phyloP scores from a whole-genome alignment of 2,329 filamentous ascomycete species.

The Apiospora rasikravindrae region DNA sequence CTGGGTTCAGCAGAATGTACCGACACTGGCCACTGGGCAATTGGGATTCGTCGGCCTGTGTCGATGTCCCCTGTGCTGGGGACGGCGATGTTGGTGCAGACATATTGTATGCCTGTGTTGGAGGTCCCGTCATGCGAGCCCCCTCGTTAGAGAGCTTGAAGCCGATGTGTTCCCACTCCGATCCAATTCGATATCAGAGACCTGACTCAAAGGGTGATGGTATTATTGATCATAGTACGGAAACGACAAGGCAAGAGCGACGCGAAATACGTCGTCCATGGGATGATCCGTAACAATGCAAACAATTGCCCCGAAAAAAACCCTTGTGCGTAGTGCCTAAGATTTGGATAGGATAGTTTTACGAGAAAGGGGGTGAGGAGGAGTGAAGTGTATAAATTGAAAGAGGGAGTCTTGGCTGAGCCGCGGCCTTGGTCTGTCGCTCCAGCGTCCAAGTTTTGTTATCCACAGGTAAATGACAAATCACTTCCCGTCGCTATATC shows the following conservation, averaged over 20 bases:
- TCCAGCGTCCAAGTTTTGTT: background rate
- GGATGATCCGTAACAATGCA: slow-evolving; percentile 26
- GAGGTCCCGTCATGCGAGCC: background rate
- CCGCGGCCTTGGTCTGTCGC: background rate
- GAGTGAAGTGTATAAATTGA: background rate
- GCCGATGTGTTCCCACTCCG: background rate
- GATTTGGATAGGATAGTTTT: slow-evolving; percentile 25
- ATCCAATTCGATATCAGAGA: background rate
- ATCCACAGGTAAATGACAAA: slow-evolving; percentile 5
- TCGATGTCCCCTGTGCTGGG: slow-evolving; percentile 28
- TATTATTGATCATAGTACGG: slow-evolving; percentile 36
- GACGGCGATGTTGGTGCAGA: slow-evolving; percentile 36
- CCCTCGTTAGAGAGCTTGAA: background rate
- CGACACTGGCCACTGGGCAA: slow-evolving; percentile 64
- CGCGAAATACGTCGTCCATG: slow-evolving; percentile 38
- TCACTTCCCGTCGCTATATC: slow-evolving; percentile 3
- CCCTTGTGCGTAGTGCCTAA: background rate
- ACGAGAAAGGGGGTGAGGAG: slow-evolving; percentile 7
- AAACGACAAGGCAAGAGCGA: slow-evolving; percentile 31
- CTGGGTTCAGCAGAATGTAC: slow-evolving; percentile 62
- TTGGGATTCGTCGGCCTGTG: slow-evolving; percentile 47
- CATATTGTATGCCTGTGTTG: slow-evolving; percentile 28
- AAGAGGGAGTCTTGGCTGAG: background rate
- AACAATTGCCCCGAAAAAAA: background rate
- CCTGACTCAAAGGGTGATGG: slow-evolving; percentile 19